Evolutionary conservation across 805 yeast genomes (phyloP).

Genomic region (Wickerhamiella parazyma): DNA sequence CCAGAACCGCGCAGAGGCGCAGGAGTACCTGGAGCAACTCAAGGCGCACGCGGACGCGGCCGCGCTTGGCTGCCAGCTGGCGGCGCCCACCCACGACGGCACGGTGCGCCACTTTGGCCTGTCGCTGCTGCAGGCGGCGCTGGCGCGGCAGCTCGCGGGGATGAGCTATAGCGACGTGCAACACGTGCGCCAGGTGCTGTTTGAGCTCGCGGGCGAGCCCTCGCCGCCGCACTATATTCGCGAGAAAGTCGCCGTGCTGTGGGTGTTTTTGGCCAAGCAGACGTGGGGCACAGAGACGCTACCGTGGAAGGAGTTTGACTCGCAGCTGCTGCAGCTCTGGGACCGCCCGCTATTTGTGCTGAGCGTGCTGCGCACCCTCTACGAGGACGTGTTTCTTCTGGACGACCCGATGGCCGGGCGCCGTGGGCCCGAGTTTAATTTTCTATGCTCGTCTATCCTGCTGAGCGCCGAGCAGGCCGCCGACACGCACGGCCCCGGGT

Average conservation of each 20-base stretch:
- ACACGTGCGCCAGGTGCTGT: constrained; percentile 72
- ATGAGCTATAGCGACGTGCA: constrained; percentile 45
- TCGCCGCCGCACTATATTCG: constrained; percentile 78
- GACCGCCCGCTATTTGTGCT: constrained; percentile 43
- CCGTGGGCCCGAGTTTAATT: constrained; percentile 27
- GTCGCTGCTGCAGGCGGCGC: constrained; percentile 60
- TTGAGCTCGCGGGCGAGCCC: constrained; percentile 51
- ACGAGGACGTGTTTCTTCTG: constrained; percentile 82
- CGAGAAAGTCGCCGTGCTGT: constrained; percentile 76
- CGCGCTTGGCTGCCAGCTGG: constrained; percentile 79
- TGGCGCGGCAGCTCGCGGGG: constrained; percentile 38
- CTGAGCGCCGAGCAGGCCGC: constrained; percentile 31
- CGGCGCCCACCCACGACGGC: constrained; percentile 47
- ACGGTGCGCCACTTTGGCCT: constrained; percentile 86
- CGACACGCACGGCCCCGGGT: constrained; percentile 46
- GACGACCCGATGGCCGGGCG: constrained; percentile 86
- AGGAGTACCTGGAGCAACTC: constrained; percentile 56
- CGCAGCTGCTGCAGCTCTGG: constrained; percentile 65
- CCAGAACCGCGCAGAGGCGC: constrained; percentile 37
- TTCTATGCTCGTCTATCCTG: constrained; percentile 1
- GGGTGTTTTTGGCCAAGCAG: constrained; percentile 86
- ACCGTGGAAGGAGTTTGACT: constrained; percentile 85
- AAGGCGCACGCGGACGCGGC: constrained; percentile 76
- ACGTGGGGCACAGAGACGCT: constrained; percentile 58
- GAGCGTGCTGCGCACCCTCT: constrained; percentile 67